Evolutionary conservation across 2,329 filamentous ascomycete genomes (phyloP).

Genomic region (Cytospora paraplurivora): DNA sequence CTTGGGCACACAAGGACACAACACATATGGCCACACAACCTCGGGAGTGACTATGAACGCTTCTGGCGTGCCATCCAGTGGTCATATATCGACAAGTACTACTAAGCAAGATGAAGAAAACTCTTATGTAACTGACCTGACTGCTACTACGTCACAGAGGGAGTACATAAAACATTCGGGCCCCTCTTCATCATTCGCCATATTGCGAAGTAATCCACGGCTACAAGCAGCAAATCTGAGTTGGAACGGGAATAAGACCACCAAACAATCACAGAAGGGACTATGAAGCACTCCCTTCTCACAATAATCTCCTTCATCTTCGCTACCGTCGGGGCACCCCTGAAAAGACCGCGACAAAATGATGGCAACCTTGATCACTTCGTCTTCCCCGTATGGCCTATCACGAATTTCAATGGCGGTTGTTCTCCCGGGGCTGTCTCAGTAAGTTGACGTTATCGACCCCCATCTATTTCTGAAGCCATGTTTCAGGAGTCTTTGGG

Average conservation of each 20-base stretch:
- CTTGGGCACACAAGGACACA: neutral
- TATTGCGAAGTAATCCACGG: neutral
- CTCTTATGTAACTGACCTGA: too few relatives aligned
- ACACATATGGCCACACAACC: neutral
- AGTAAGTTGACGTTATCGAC: neutral
- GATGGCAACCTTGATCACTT: neutral
- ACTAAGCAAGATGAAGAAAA: neutral
- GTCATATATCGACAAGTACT: neutral
- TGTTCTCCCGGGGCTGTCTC: slow-evolving; percentile 4
- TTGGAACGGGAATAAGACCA: neutral
- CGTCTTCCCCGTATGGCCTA: neutral
- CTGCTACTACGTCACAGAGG: neutral
- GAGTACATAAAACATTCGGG: neutral
- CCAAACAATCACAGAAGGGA: neutral
- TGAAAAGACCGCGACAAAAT: neutral
- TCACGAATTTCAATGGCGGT: neutral
- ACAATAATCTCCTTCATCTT: neutral
- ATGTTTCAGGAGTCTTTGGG: too few relatives aligned
- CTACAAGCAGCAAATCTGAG: neutral
- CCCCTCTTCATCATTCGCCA: neutral
- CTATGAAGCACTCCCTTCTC: neutral
- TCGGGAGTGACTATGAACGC: neutral
- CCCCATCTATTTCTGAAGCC: neutral
- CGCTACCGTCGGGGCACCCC: neutral
- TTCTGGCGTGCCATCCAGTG: neutral